These are phyloP conservation scores for Nelumbo lutea DNA, from an alignment of 164 flowering plant species.

Conservation along the genomic window DNA sequence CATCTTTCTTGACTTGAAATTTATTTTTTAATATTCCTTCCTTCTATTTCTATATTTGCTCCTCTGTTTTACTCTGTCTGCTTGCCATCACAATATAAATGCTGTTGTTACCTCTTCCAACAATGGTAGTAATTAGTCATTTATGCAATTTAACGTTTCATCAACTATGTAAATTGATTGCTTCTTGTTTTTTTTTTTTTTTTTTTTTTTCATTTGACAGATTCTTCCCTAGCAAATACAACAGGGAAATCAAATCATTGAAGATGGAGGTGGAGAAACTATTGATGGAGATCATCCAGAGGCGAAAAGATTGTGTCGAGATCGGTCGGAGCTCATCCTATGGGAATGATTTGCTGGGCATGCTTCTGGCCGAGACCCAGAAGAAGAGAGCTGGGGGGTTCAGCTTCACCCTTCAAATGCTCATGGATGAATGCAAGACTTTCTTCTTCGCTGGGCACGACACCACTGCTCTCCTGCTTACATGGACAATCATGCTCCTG, in stretches of 20 bases:
- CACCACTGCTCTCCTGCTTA: conserved; percentile 84
- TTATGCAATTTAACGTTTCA: too few relatives aligned
- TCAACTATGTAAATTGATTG: not conserved
- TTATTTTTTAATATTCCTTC: not conserved
- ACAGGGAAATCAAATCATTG: conserved; percentile 70
- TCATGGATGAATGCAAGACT: conserved; percentile 97
- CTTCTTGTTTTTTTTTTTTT: not conserved
- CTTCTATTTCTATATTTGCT: not conserved
- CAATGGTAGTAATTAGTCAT: too few relatives aligned
- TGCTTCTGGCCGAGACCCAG: conserved; percentile 70
- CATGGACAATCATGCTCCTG: conserved; percentile 91
- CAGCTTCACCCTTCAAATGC: conserved; percentile 47
- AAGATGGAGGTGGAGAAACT: conserved; percentile 80
- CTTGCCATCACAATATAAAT: too few relatives aligned
- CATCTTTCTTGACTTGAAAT: not conserved
- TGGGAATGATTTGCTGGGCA: conserved; percentile 82
- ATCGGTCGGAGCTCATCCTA: conserved; percentile 63
- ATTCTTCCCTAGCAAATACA: conserved; percentile 82
- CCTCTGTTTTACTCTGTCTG: not conserved
- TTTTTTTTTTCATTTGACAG: conserved; percentile 24
- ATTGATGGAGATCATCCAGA: conserved; percentile 84
- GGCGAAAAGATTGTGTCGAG: conserved; percentile 63
- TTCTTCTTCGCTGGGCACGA: conserved; percentile 97
- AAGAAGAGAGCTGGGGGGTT: conserved; percentile 41
- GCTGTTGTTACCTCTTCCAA: too few relatives aligned